Percentiles rank a stretch among this genome's conserved stretches.
Evolutionary conservation across 176 grass and related monocot genomes (phyloP).

Genomic region (Urochloa ruziziensis): DNA sequence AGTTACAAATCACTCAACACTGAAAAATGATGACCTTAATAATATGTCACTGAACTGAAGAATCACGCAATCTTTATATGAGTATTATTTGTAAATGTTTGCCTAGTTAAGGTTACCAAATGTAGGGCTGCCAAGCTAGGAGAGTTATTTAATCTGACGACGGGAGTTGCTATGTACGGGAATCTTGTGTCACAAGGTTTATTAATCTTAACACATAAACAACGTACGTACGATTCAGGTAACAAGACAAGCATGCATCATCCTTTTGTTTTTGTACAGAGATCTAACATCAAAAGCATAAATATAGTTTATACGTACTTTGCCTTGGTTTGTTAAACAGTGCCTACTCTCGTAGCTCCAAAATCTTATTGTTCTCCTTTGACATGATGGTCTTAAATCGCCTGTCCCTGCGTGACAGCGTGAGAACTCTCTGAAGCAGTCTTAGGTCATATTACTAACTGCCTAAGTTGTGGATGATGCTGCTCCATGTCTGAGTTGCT

Average conservation of each 20-base stretch:
- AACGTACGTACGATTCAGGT: conserved; percentile 12
- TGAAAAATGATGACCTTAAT: neutral
- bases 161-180: conserved; percentile 13
- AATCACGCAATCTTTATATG: neutral
- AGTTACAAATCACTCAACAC: neutral
- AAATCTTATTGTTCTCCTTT: conserved; percentile 18
- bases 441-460: neutral
- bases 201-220: conserved; percentile 24
- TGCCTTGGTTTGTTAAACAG: conserved; percentile 24
- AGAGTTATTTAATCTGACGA: conserved; percentile 12
- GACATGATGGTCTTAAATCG: neutral
- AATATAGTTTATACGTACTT: neutral
- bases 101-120: conserved; percentile 5
- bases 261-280: conserved; percentile 10
- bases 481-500: neutral
- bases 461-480: neutral
- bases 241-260: conserved; percentile 21
- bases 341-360: conserved; percentile 20
- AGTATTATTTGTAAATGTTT: neutral
- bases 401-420: neutral
- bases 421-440: conserved; percentile 3
- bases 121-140: neutral
- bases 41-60: neutral
- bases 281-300: conserved; percentile 47
- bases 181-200: conserved; percentile 26